phyloP scores from a whole-genome alignment of 2,329 filamentous ascomycete species.

The Zymoseptoria crescenta region DNA sequence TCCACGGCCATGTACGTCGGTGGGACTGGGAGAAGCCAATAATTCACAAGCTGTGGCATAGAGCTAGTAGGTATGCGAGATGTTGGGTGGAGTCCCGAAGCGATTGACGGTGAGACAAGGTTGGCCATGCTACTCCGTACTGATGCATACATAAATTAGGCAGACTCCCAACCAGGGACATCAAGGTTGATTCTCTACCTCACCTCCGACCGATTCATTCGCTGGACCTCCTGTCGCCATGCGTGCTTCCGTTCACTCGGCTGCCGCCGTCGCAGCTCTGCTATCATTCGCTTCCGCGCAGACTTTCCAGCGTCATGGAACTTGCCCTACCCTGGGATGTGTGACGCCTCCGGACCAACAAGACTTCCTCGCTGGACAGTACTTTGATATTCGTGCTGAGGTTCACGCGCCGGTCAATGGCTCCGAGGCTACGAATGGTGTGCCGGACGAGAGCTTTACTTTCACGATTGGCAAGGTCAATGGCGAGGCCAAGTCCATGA shows the following conservation, averaged over 20 bases:
- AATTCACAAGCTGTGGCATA: background rate
- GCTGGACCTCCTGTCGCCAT: conserved; percentile 5
- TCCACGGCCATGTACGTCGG: background rate
- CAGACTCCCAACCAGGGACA: background rate
- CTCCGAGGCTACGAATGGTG: conserved; percentile 60
- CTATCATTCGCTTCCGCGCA: conserved; percentile 34
- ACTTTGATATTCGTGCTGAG: conserved; percentile 76
- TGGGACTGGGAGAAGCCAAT: background rate
- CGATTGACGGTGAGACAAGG: background rate
- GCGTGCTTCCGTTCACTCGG: conserved; percentile 7
- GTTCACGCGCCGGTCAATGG: conserved; percentile 57
- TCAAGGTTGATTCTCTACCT: background rate
- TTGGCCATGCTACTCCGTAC: background rate
- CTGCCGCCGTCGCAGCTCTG: conserved; percentile 6
- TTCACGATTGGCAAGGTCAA: conserved; percentile 64
- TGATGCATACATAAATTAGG: background rate
- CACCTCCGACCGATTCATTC: background rate
- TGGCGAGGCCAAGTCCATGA: conserved; percentile 45
- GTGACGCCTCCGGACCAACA: conserved; percentile 56
- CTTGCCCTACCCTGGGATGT: conserved; percentile 48
- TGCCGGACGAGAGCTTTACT: conserved; percentile 66
- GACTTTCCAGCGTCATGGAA: conserved; percentile 48
- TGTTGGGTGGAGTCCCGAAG: background rate
- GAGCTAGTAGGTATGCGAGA: background rate
- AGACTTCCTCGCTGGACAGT: conserved; percentile 76